Evolutionary conservation across 1,284 basidiomycete species (phyloP).

Genomic region (Cryptococcus maquisensis): DNA sequence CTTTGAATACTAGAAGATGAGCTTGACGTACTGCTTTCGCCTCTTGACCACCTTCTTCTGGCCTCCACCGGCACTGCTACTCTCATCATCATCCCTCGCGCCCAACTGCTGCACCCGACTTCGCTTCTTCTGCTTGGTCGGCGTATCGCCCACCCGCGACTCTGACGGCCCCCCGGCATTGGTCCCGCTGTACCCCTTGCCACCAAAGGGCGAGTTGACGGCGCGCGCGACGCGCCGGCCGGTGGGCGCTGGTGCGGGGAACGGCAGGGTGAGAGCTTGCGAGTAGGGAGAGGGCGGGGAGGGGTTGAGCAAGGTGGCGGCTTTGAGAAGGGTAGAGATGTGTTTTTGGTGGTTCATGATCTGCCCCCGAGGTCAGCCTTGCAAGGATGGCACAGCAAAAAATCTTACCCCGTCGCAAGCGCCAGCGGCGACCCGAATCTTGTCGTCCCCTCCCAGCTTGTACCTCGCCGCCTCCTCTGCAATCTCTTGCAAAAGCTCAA

Average conservation of each 20-base stretch:
- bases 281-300: conserved; percentile 49
- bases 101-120: conserved; percentile 33
- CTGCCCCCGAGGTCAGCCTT: conserved; percentile 27
- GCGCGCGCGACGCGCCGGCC: conserved; percentile 35
- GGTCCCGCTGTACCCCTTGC: conserved; percentile 9
- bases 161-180: conserved; percentile 12
- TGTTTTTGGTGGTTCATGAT: conserved; percentile 68
- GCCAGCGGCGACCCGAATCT: conserved; percentile 92
- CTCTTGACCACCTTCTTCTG: conserved; percentile 33
- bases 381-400: neutral
- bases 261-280: conserved; percentile 62
- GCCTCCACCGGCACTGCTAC: conserved; percentile 29
- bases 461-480: conserved; percentile 88
- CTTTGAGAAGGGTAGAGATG: conserved; percentile 51
- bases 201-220: conserved; percentile 39
- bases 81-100: conserved; percentile 42
- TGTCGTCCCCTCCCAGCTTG: conserved; percentile 96
- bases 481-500: conserved; percentile 84
- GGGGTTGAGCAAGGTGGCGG: conserved; percentile 51
- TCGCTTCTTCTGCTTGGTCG: conserved; percentile 41
- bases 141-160: conserved; percentile 27
- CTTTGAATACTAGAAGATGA: neutral
- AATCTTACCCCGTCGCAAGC: conserved; percentile 73
- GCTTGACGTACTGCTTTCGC: conserved; percentile 38
- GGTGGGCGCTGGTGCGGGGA: conserved; percentile 56